Evolutionary conservation across 805 yeast genomes (phyloP), one percentile per base, ranked within the genome.

Genomic region (Candida arabinofermentans): DNA sequence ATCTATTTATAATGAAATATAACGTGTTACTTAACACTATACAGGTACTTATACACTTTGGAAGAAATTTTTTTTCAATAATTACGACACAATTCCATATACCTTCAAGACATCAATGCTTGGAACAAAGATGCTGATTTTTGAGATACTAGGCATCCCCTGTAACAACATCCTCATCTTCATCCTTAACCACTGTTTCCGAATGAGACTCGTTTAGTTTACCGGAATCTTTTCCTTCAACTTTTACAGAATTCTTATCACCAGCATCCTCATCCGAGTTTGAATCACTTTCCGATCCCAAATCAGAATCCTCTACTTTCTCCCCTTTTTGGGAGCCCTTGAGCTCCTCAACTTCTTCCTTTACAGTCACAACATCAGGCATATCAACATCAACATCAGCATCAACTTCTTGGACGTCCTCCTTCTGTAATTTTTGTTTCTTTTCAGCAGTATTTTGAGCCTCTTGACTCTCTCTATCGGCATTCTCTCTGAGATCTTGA

Each of bases 401-500:
- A n/a, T 5, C 24, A 5, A 7, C n/a, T 5, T 8, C 17, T n/a
- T 35, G 8, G 13, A 12, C 9, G 2, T 24, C 27, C 29, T 24
- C 38, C 6, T 17, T 12, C 24, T 23, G 8, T 19, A 5, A 8
- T n/a, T 30, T 30, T 23, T 29, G 22, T 14, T 30, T 31, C 7
- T 8, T 13, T 29, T 30, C 34, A 8, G 29, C 29, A 12, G 21
- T 17, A 13, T 13, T 5, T 21, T 33, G 36, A 4, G 24, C 24
- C 18, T 17, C 27, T n/a, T 14, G 10, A 5, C 8, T 36, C 21
- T 30, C 32, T 23, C 39, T 35, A 5, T 29, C 42, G 9, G 31
- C 35, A 30, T 44, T 46, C 14, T 36, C 39, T 35, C 45, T 36
- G 14, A 49, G 46, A 35, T 57, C 62, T 34, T 64, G 67, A 6